These are phyloP conservation scores for Pittosporum tobira DNA, from an alignment of 129 eudicot genomes.

Conservation along the genomic window DNA sequence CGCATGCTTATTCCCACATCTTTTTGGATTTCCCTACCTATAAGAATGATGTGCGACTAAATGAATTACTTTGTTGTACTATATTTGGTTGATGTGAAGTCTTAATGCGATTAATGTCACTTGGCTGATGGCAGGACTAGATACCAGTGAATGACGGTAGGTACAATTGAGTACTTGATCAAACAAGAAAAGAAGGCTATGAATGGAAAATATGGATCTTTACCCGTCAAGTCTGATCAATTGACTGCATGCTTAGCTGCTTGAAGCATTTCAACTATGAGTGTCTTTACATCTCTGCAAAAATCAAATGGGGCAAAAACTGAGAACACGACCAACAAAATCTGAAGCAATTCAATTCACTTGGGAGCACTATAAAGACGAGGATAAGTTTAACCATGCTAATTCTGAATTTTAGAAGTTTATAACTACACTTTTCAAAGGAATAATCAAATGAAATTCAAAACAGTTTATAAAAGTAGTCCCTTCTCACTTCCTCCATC, in stretches of 20 bases:
- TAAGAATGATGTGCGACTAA: too few species aligned
- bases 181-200: neutral
- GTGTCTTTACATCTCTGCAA: conserved; percentile 71
- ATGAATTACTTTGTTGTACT: too few species aligned
- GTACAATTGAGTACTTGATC: neutral
- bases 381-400: too few species aligned
- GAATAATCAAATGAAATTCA: too few species aligned
- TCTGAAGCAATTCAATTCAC: neutral
- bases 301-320: neutral
- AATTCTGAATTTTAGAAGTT: too few species aligned
- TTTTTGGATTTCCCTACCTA: too few species aligned
- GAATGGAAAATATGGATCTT: neutral
- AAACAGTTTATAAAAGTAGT: too few species aligned
- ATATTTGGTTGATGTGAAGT: neutral
- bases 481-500: too few species aligned
- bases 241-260: conserved; percentile 42
- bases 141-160: neutral
- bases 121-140: neutral
- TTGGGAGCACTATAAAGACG: neutral
- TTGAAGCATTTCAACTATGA: conserved; percentile 88
- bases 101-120: too few species aligned
- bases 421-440: too few species aligned
- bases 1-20: too few species aligned
- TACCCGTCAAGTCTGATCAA: conserved; percentile 15
- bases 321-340: neutral